Conservation (phyloP, 768 basidiomycete genomes). For the Xerocomellus intermedius region DNA sequence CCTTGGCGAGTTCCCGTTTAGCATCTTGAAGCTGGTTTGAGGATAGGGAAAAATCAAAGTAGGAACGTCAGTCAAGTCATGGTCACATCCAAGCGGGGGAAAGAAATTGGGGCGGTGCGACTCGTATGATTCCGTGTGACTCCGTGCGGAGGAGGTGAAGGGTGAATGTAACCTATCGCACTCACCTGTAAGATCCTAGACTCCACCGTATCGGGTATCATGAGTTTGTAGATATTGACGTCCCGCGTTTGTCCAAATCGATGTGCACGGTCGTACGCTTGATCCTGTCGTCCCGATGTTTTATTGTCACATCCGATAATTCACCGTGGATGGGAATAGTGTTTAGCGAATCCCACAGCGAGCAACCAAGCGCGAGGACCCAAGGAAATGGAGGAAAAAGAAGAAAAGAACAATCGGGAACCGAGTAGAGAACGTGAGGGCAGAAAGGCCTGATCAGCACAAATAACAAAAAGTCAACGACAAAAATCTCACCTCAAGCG, state of each 20-base stretch:
- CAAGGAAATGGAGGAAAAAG: background rate
- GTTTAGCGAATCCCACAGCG: background rate
- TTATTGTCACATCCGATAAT: background rate
- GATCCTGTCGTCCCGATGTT: constrained; percentile 51
- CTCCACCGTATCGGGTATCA: constrained; percentile 83
- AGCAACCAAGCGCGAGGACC: background rate
- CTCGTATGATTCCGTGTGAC: too few relatives aligned
- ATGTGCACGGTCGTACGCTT: constrained; percentile 92
- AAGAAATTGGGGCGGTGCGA: too few relatives aligned
- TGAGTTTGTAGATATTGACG: constrained; percentile 88
- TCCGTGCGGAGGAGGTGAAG: background rate
- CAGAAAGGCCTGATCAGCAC: constrained; percentile 7
- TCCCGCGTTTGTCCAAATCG: constrained; percentile 84
- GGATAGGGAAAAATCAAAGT: background rate
- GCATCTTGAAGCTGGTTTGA: constrained; percentile 74
- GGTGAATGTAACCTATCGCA: background rate
- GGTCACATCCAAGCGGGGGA: background rate
- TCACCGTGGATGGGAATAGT: background rate
- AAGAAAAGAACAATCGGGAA: background rate
- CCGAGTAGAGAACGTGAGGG: background rate
- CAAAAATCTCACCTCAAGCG: constrained; percentile 59
- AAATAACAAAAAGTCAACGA: background rate
- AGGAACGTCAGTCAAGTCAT: constrained; percentile 2
- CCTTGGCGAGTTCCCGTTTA: constrained; percentile 81
- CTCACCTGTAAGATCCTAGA: constrained; percentile 75